Base-by-base conservation (phyloP, 495 filamentous ascomycete genomes). In the Coniosporium apollinis region DNA sequence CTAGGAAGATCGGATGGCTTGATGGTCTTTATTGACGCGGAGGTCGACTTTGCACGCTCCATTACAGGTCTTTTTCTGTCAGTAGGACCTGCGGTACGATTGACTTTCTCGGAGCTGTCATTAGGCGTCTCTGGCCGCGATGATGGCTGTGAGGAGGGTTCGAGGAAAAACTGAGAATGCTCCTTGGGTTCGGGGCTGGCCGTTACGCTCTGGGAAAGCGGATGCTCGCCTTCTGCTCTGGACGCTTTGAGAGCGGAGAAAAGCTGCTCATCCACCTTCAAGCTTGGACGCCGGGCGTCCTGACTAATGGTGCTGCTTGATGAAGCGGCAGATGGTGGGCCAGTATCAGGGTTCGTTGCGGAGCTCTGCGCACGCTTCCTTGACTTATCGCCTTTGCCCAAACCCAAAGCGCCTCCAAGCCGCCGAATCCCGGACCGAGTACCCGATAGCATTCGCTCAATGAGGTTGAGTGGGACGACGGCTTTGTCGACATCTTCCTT, bases 401-500 rank as follows among this genome's bases (percentile, higher is more conserved):
- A 43, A 14, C 36, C 51, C 26, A 49, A 46, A 28, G 40, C 49
- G 28, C 47, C 57, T 17, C 41, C 47, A 22, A 45, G 45, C 56
- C 78, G 79, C 42, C 51, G 51, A 11, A 84, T 58, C 4, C 65
- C 69, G 11, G 71, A 76, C 42, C 50, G 50, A n/a, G 84, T 58
- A 5, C 65, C 69, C 10, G 72, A 77, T 26, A 65, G 64, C 32
- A 79, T 69, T 21, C 81, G 74, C 49, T 91, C 79, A 5, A 97
- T 66, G 41, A 94, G 72, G 3, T 76, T 83, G 24, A 94, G 71
- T 32, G 82, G 83, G 13, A 89, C 77, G 41, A 99, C 91, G 34
- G 89, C 91, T 28, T 70, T 72, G 18, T 81, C 82, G 40, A 99
- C 73, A 54, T 99, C 89, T 46, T 78, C 73, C 34, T 77, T 79